Evolutionary conservation across 768 basidiomycete genomes (phyloP).

Genomic region (Mycena filopes): DNA sequence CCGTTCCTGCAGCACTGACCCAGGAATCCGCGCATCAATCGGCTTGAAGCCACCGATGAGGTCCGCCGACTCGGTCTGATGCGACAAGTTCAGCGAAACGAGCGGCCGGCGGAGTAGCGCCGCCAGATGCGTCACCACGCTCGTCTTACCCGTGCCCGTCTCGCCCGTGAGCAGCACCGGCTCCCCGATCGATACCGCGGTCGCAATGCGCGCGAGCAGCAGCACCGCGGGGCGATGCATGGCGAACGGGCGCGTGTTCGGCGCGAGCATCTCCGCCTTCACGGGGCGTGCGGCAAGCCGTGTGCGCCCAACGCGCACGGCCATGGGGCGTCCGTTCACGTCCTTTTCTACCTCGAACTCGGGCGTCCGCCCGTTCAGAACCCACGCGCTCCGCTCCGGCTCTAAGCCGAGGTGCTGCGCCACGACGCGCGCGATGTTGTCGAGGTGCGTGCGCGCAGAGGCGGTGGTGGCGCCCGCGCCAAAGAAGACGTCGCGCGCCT

Average conservation of each 20-base stretch:
- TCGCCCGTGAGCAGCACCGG: conserved; percentile 95
- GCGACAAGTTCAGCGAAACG: conserved; percentile 91
- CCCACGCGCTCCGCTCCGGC: conserved; percentile 75
- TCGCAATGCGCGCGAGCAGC: conserved; percentile 84
- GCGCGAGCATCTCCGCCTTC: conserved; percentile 47
- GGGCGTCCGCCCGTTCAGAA: conserved; percentile 72
- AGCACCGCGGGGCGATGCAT: conserved; percentile 86
- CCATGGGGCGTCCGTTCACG: conserved; percentile 66
- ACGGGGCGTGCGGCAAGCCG: conserved; percentile 59
- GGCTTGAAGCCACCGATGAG: conserved; percentile 96
- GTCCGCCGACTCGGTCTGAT: conserved; percentile 96
- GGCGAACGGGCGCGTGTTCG: conserved; percentile 75
- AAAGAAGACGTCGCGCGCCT: conserved; percentile 93
- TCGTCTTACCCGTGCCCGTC: conserved; percentile 99
- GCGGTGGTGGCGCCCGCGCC: conserved; percentile 70
- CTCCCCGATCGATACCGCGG: conserved; percentile 76
- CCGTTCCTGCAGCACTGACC: conserved; percentile 70
- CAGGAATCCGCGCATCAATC: conserved; percentile 87
- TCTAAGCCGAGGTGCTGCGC: conserved; percentile 75
- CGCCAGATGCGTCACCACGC: conserved; percentile 88
- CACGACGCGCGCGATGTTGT: conserved; percentile 62
- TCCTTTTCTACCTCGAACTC: conserved; percentile 76
- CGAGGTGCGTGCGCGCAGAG: conserved; percentile 59
- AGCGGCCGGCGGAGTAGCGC: conserved; percentile 79
- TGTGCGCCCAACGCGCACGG: conserved; percentile 72